Base-by-base conservation (phyloP, 1,284 basidiomycete genomes). In the Naganishia sp. region DNA sequence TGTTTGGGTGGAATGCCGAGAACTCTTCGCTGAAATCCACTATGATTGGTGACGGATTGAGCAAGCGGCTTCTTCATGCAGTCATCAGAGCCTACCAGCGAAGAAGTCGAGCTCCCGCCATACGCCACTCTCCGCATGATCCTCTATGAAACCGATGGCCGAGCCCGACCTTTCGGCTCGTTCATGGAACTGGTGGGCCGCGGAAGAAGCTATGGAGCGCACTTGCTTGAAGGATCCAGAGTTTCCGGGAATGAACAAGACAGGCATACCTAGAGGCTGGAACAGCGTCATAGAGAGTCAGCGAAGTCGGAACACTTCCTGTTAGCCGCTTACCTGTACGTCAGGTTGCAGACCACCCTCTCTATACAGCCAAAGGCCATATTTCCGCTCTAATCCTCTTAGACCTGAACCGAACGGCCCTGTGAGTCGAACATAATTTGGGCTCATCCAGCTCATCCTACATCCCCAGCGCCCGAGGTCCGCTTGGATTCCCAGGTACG, bases 1-100 rank as follows among this genome's bases (percentile, higher is more conserved):
- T 98, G 1, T 88, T 85, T 0, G 92, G 92, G 79, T 98, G 93
- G 71, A 99, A 90, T 0, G 96, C 96, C 2, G 93, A 94, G 49
- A 98, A 87, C 74, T 98, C 96, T 78, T 99, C 95, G 75, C 98
- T 97, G 81, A 94, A 95, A 75, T 99, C 94, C 69, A 94, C 91
- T 93, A 71, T 5, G 17, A 3, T 21, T 13, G 35, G n/a, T 39
- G 3, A 18, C 18, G 21, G 15, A 2, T 18, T 13, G 13, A 21
- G 6, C 10, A 11, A 23, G 15, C 35, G n/a, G 11, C 6, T 15
- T 25, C 3, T 7, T 11, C 1, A 31, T 18, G 6, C 25, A 13
- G 13, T 18, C 18, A 31, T 28, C 42, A 18, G 25, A 9, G 75
- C 85, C 64, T 69, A 90, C 91, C 85, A 25, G 93, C 84, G 75